Conservation (phyloP, 2,329 filamentous ascomycete genomes). For the Neoarthrinium moseri region DNA sequence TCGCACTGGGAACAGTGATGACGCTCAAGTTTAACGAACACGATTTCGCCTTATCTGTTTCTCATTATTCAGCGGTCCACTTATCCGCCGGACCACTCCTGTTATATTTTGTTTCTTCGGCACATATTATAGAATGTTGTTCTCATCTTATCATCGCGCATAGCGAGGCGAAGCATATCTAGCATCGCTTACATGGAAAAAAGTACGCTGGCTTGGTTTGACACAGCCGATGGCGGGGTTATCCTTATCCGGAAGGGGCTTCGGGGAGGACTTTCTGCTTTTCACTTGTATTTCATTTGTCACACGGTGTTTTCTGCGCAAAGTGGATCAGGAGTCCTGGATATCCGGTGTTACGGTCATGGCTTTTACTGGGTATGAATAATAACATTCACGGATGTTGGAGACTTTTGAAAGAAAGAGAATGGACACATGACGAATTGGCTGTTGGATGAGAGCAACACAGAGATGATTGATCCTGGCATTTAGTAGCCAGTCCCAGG, state of each 20-base stretch:
- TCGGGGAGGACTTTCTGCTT: not conserved
- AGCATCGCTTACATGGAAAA: not conserved
- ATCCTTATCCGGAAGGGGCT: not conserved
- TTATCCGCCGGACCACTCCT: too few relatives aligned
- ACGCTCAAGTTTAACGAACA: not conserved
- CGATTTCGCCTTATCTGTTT: not conserved
- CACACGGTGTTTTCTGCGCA: not conserved
- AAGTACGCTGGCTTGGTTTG: not conserved
- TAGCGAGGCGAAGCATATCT: not conserved
- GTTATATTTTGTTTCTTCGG: too few relatives aligned
- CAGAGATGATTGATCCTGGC: too few relatives aligned
- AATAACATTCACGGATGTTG: not conserved
- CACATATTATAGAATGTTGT: not conserved
- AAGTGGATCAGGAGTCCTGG: not conserved
- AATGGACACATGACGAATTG: too few relatives aligned
- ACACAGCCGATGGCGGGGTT: not conserved
- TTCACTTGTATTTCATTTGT: not conserved
- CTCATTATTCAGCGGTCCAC: not conserved
- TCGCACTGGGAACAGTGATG: not conserved
- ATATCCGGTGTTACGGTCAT: not conserved
- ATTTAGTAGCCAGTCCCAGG: too few relatives aligned
- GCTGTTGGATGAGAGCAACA: too few relatives aligned
- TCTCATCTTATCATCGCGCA: not conserved
- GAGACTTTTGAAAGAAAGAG: not conserved
- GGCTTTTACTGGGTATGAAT: not conserved